Evolutionary conservation across 495 filamentous ascomycete genomes (phyloP).

Genomic region (Darksidea phi): DNA sequence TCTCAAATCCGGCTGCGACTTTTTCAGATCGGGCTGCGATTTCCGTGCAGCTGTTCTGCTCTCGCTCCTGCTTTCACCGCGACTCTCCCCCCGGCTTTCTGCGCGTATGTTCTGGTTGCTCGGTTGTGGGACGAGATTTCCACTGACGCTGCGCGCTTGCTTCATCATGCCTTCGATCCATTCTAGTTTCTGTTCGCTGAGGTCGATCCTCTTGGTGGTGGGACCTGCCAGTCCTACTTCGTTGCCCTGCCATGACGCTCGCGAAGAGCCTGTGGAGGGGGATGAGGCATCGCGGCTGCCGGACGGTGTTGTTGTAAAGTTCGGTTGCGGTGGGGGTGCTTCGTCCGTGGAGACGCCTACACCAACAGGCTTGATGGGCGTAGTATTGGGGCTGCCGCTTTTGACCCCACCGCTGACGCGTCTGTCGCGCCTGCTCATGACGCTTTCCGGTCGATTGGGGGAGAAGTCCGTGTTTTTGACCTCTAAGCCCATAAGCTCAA

Average conservation of each 20-base stretch:
- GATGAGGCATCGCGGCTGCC: conserved; percentile 32
- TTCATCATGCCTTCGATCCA: conserved; percentile 76
- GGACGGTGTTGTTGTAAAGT: conserved; percentile 46
- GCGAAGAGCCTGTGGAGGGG: conserved; percentile 49
- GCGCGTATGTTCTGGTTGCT: conserved; percentile 3
- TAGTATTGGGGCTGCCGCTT: conserved; percentile 13
- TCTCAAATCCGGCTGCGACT: not conserved
- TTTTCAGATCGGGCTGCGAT: not conserved
- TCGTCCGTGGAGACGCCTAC: conserved; percentile 9
- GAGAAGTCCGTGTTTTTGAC: conserved; percentile 15
- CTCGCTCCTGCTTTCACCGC: conserved; percentile 4
- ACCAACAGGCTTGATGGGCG: conserved; percentile 11
- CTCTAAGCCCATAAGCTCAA: conserved; percentile 60
- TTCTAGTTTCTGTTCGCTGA: conserved; percentile 62
- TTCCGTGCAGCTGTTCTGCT: not conserved
- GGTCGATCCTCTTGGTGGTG: conserved; percentile 54
- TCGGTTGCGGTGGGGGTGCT: not conserved
- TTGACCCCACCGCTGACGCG: conserved; percentile 12
- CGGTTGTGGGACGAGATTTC: not conserved
- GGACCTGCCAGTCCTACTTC: conserved; percentile 67
- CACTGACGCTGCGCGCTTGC: conserved; percentile 39
- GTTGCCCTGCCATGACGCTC: conserved; percentile 55
- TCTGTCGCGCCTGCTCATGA: conserved; percentile 21
- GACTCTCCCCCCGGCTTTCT: not conserved
- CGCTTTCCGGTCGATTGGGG: conserved; percentile 23